Base-by-base conservation (phyloP, 78 protist species). In the Dictyostelium capitatum region DNA sequence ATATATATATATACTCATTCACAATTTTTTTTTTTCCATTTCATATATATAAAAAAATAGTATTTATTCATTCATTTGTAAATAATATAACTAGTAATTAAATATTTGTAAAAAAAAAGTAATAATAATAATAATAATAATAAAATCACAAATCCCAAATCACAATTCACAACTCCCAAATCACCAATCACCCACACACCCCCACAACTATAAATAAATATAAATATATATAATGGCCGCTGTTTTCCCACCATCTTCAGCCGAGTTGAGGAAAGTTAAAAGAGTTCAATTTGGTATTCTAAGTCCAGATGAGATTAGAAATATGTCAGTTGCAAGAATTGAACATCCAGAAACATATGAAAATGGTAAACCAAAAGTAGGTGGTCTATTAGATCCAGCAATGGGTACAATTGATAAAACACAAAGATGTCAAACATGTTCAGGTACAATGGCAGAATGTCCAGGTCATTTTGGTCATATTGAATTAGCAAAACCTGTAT, bases 381-480 rank as follows among this genome's bases (percentile, higher is more conserved):
- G 92, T 0, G 99, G 99, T 56, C 94, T 99, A 57, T 32, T 79
- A 28, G 99, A 99, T 83, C 98, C 91, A 19, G 95, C 97, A 10
- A 89, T 99, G 97, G 99, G 99, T 43, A 69, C 98, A 2, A 80
- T 97, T 37, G 99, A 98, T 30, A 20, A 89, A 20, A 23, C 32
- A 7, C 56, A 64, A 67, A 69, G 20, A 8, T 99, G 99, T 96
- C 80, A 57, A 67, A 98, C 98, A 2, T 99, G 99, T 83, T 8
- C 69, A 25, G 89, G 95, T 23, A 65, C 72, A n/a, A 14, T 25
- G 83, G 54, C 80, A 5, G 98, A 97, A 25, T 99, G 99, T 90
- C 99, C 99, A 1, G 99, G 99, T 10, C 99, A 99, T 89, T 98
- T 99, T 41, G 99, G 99, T 15, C 98, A 98, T 95, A 47, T 99